Base-by-base conservation (phyloP, 768 basidiomycete species). In the Serendipita sp. region DNA sequence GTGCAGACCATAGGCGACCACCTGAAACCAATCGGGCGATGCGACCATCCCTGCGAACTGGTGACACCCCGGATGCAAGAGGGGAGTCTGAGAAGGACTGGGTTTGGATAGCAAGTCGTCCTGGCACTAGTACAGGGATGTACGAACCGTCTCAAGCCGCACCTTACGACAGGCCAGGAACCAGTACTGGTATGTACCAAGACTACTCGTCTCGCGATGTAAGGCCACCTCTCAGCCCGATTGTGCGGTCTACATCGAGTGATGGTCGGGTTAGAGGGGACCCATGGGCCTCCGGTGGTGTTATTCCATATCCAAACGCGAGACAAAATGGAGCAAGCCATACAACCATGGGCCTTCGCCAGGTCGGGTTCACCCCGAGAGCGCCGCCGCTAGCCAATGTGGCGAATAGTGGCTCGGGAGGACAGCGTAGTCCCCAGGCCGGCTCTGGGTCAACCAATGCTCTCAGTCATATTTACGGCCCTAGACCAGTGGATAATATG, bases 171-270 rank as follows among this genome's bases (percentile, higher is more conserved):
- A 5, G 45, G 30, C 53, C 53, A n/a, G 53, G 53, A n/a, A 58
- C 53, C 17, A 58, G 53, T 58, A 58, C 53, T 11, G 53, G 53
- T 4, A 58, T 58, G 53, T 58, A 58, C n/a, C 20, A 58, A 22
- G 53, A 58, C 33, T 31, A 28, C 9, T n/a, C 30, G 13, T 28
- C 53, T 9, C 53, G 53, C 28, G 33, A 28, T n/a, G 26, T 11
- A 1, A 58, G 30, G 33, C 53, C 53, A n/a, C 30, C 53, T 9
- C 30, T 58, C 11, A 58, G 53, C 26, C 53, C 53, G 14, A 58
- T 58, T n/a, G 30, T 34, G 22, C 53, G 53, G 17, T 58, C 53
- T 22, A 22, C 53, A 4, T 58, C 53, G 11, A 58, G 53, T 20
- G 53, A 58, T 58, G 53, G 53, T 22, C 24, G 53, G 30, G 11